Conservation (phyloP, 139 green algal species). For the Chlorella ohadii region DNA sequence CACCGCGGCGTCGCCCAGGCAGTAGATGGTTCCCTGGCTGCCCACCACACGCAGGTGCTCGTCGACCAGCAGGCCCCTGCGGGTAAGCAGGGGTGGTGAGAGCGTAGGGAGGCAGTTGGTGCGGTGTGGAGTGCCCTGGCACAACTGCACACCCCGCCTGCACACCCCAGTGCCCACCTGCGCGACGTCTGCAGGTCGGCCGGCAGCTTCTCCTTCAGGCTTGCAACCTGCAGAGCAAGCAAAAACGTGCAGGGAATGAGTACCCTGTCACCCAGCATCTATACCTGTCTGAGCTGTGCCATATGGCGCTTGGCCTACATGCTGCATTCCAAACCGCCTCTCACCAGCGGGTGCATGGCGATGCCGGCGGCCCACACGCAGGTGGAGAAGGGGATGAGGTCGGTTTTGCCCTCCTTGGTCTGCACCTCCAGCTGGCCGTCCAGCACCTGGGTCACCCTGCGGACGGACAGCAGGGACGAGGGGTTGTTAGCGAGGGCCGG, state of each 20-base stretch:
- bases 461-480: too few relatives aligned
- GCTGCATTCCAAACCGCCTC: too few relatives aligned
- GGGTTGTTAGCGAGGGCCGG: too few relatives aligned
- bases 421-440: slow-evolving; percentile 9
- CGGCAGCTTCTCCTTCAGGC: slow-evolving; percentile 4
- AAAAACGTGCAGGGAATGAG: too few relatives aligned
- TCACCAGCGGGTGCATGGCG: slow-evolving; percentile 53
- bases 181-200: slow-evolving; percentile 27
- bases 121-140: too few relatives aligned
- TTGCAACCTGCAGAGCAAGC: neutral
- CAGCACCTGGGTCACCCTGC: slow-evolving; percentile 1
- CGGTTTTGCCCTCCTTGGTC: neutral
- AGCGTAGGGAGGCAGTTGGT: too few relatives aligned
- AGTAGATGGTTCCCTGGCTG: slow-evolving; percentile 48
- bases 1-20: slow-evolving; percentile 58
- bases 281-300: too few relatives aligned
- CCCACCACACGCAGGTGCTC: slow-evolving; percentile 49
- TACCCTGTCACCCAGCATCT: too few relatives aligned
- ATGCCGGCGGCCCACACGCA: slow-evolving; percentile 64
- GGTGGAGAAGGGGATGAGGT: slow-evolving; percentile 46
- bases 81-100: too few relatives aligned
- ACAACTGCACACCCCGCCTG: too few relatives aligned
- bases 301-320: too few relatives aligned
- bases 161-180: too few relatives aligned
- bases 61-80: slow-evolving; percentile 30